phyloP scores from a whole-genome alignment of 148 eudicot genomes.

The Heliosperma pusillum region DNA sequence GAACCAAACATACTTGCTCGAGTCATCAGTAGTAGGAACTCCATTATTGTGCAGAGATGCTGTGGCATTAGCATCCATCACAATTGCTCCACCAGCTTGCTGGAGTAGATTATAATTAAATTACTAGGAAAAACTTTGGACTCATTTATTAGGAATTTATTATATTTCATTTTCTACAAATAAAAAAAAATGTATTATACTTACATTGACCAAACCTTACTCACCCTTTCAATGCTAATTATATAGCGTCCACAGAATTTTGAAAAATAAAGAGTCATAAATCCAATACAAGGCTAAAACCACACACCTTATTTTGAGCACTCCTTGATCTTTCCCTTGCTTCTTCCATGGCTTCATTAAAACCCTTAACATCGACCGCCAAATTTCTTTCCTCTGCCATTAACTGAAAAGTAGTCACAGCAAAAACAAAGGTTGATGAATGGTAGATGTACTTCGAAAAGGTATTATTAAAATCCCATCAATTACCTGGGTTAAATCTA shows the following conservation, averaged over 20 bases:
- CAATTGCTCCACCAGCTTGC: constrained; percentile 76
- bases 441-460: neutral
- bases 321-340: constrained; percentile 90
- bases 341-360: constrained; percentile 71
- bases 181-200: too few relatives aligned
- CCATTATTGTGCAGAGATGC: constrained; percentile 62
- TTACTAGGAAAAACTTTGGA: neutral
- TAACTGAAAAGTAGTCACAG: constrained; percentile 40
- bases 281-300: neutral
- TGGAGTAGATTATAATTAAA: constrained; percentile 30
- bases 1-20: constrained; percentile 76
- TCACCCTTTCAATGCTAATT: neutral
- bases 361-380: constrained; percentile 76
- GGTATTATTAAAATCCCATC: neutral
- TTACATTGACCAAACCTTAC: neutral
- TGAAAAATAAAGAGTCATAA: neutral
- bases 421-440: neutral
- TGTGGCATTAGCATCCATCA: constrained; percentile 95
- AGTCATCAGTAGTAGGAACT: constrained; percentile 69
- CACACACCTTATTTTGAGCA: constrained; percentile 73
- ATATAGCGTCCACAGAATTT: neutral
- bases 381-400: constrained; percentile 96
- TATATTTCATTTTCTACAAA: too few relatives aligned
- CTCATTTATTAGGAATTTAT: neutral
- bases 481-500: constrained; percentile 91